Conservation (phyloP, 2,329 filamentous ascomycete species). For the Dactylonectria estremocensis region DNA sequence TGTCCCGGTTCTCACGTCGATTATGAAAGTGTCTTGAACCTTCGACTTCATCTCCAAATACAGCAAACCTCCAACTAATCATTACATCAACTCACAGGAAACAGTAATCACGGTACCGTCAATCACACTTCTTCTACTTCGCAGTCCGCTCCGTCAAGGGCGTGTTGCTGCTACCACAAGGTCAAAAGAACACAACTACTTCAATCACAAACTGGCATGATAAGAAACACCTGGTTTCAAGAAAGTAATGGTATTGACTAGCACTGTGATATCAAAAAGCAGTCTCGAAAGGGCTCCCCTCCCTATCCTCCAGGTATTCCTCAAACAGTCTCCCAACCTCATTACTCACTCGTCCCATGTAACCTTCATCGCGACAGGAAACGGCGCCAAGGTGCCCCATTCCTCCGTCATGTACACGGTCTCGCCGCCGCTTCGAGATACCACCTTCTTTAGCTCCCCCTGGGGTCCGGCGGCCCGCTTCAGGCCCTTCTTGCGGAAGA, state of each 20-base stretch:
- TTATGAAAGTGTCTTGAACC: too few relatives aligned
- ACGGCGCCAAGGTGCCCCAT: conserved; percentile 66
- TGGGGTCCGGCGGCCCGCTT: conserved; percentile 74
- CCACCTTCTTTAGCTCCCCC: conserved; percentile 78
- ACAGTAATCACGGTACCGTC: too few relatives aligned
- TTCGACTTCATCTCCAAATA: too few relatives aligned
- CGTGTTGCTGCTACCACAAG: too few relatives aligned
- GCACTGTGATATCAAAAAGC: conserved; percentile 6
- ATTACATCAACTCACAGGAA: too few relatives aligned
- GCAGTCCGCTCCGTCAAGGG: too few relatives aligned
- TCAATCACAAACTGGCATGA: not conserved
- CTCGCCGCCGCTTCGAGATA: conserved; percentile 67
- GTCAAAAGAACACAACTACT: too few relatives aligned
- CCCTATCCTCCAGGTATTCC: not conserved
- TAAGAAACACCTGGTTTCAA: not conserved
- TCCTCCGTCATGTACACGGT: conserved; percentile 77
- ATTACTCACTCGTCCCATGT: conserved; percentile 62
- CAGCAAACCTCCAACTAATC: too few relatives aligned
- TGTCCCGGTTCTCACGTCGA: too few relatives aligned
- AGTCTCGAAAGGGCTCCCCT: not conserved
- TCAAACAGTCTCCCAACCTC: conserved; percentile 1
- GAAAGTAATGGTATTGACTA: conserved; percentile 4
- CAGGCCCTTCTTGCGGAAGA: conserved; percentile 74
- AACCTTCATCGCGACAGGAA: conserved; percentile 69
- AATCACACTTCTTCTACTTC: too few relatives aligned